These are phyloP conservation scores for Coemansia sp. DNA, from an alignment of 192 early-diverging fungal genomes.

Conservation along the genomic window DNA sequence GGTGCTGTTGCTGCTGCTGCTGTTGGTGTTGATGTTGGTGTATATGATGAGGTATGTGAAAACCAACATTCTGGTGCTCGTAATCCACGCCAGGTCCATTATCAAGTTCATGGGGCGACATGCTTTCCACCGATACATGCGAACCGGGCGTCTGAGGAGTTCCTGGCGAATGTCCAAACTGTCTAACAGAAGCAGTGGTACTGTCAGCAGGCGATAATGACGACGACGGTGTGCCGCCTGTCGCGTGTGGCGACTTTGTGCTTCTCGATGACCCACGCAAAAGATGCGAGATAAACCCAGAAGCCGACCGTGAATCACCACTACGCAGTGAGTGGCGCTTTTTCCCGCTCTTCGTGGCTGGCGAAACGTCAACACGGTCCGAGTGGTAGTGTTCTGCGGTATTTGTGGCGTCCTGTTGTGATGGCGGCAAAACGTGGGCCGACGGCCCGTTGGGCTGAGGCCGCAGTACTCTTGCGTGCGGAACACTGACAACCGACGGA, in stretches of 20 bases:
- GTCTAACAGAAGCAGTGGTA: no score
- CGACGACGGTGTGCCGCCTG: not conserved
- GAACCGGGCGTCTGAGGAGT: slow-evolving; percentile 11
- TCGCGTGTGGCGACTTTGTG: slow-evolving; percentile 12
- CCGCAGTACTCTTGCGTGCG: not conserved
- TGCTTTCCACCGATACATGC: not conserved
- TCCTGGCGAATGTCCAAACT: slow-evolving; percentile 19
- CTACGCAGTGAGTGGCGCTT: slow-evolving; percentile 20
- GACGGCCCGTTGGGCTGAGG: slow-evolving; percentile 11
- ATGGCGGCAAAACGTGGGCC: slow-evolving; percentile 24
- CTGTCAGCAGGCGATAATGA: slow-evolving; percentile 1
- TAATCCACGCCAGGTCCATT: not conserved
- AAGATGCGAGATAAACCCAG: slow-evolving; percentile 43
- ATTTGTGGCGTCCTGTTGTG: not conserved
- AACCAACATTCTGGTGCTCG: not conserved
- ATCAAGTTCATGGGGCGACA: not conserved
- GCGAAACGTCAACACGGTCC: not conserved
- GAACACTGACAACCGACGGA: not conserved
- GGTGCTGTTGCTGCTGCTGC: not conserved
- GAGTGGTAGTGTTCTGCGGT: not conserved
- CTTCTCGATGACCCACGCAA: slow-evolving; percentile 22
- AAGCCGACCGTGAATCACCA: slow-evolving; percentile 10
- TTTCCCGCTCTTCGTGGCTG: not conserved
- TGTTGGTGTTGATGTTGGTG: not conserved
- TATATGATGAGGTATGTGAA: not conserved